Base-by-base conservation (phyloP, 2,329 filamentous ascomycete genomes). In the Ceratocystis lukuohia region DNA sequence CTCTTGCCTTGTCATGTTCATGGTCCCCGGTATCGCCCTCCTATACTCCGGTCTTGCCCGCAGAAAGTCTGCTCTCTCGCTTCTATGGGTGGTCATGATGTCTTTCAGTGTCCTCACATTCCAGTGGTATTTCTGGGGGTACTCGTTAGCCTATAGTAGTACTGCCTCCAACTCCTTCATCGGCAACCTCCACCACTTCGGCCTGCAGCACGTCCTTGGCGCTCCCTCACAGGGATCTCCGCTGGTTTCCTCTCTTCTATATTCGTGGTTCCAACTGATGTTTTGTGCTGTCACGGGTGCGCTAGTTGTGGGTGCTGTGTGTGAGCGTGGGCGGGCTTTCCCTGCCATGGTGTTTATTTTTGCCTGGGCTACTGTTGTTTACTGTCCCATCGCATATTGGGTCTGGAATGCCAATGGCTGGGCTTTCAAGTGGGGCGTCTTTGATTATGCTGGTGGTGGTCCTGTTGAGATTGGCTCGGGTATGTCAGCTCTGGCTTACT, bases 51-150 rank as follows among this genome's bases (percentile, higher is more conserved):
- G 94, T 71, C 87, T 97, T 71, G 93, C 94, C n/a, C 88, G 94
- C 71, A 86, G 94, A 81, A 99, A 99, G 80, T 97, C 94, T 4
- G 94, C 94, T 37, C 83, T 99, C 56, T 96, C 91, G 70, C 88
- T 97, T 81, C 94, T 99, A 73, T 97, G 92, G 91, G 91, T 93
- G 15, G 91, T 88, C 78, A 95, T 99, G 89, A 93, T 88, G 75
- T 94, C 91, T 61, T 88, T 88, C 74, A 92, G 89, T 61, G 86
- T 97, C 74, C 82, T 96, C 75, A 88, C 89, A 66, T 96, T 99
- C 80, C 94, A 99, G 79, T 99, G 94, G 94, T 97, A 96, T 74
- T 96, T 99, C 76, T 97, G 94, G 93, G 94, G 94, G 46, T 99
- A 96, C 77, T 96, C 93, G 15, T 81, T 99, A 69, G 92, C 93